Conservation (phyloP, 768 basidiomycete genomes). For the Pisolithus sp. region DNA sequence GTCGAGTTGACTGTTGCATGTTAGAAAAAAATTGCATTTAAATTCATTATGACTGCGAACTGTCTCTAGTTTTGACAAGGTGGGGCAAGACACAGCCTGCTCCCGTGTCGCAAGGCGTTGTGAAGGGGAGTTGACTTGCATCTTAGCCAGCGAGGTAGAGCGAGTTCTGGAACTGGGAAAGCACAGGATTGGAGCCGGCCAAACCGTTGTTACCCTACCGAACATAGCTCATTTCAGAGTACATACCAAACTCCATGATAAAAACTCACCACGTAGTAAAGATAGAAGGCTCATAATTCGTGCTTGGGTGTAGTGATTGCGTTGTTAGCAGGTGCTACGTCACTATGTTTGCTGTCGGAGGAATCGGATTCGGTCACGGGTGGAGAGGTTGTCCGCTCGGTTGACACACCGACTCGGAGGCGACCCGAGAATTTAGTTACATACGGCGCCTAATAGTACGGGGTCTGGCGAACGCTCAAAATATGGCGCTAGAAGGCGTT, state of each 20-base stretch:
- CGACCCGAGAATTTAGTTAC: too few relatives aligned
- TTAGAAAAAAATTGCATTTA: background rate
- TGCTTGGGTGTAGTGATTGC: slow-evolving; percentile 35
- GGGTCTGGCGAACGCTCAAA: too few relatives aligned
- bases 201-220: slow-evolving; percentile 58
- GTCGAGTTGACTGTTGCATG: slow-evolving; percentile 58
- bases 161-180: slow-evolving; percentile 70
- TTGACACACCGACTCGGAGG: background rate
- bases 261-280: slow-evolving; percentile 43
- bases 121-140: slow-evolving; percentile 50
- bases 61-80: slow-evolving; percentile 53
- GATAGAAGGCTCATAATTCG: slow-evolving; percentile 56
- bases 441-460: too few relatives aligned
- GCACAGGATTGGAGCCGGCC: slow-evolving; percentile 65
- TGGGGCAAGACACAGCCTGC: slow-evolving; percentile 62
- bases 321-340: background rate
- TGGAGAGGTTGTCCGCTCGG: background rate
- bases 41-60: slow-evolving; percentile 31
- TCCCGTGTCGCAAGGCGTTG: slow-evolving; percentile 39
- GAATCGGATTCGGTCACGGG: background rate
- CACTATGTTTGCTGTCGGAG: background rate
- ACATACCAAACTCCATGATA: background rate
- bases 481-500: too few relatives aligned
- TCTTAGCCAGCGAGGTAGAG: slow-evolving; percentile 71
- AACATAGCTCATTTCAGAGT: too few relatives aligned